A percentile compares a stretch with the other conserved stretches of the same genome.
These are phyloP conservation scores for Monilinia laxa DNA, from an alignment of 2,329 filamentous ascomycete genomes.

Conservation along the genomic window DNA sequence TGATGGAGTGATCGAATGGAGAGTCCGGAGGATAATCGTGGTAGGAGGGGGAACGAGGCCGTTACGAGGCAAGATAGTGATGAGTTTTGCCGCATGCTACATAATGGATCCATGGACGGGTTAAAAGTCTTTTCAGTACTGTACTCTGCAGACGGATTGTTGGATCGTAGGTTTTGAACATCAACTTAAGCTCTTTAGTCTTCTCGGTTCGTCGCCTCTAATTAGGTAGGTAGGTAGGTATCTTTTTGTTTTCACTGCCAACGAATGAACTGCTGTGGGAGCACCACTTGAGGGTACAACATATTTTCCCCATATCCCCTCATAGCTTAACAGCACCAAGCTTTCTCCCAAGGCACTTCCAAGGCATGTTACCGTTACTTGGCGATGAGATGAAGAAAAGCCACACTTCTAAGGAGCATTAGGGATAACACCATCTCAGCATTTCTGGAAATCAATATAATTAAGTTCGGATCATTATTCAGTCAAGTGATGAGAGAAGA, in stretches of 20 bases:
- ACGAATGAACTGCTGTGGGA: neutral
- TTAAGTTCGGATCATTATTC: neutral
- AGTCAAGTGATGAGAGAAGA: neutral
- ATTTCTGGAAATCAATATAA: neutral
- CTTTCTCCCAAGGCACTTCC: slow-evolving; percentile 18
- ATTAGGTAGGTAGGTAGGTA: too few species aligned
- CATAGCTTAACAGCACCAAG: slow-evolving; percentile 22
- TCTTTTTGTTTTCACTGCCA: neutral
- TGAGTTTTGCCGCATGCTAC: neutral
- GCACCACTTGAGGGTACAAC: neutral
- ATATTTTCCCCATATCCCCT: neutral
- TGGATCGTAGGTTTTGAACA: too few species aligned
- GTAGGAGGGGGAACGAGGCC: too few species aligned
- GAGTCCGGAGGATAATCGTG: too few species aligned
- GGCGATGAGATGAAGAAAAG: slow-evolving; percentile 19
- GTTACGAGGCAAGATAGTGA: neutral
- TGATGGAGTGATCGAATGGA: neutral
- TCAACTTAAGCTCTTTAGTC: neutral
- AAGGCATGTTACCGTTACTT: slow-evolving; percentile 17
- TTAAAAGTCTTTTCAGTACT: too few species aligned
- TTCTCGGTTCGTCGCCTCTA: neutral
- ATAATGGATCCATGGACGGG: too few species aligned
- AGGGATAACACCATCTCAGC: neutral
- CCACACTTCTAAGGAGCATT: neutral
- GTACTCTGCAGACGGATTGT: too few species aligned